Base-by-base conservation (phyloP, 495 filamentous ascomycete genomes). In the Trichocladium uniseriatum region DNA sequence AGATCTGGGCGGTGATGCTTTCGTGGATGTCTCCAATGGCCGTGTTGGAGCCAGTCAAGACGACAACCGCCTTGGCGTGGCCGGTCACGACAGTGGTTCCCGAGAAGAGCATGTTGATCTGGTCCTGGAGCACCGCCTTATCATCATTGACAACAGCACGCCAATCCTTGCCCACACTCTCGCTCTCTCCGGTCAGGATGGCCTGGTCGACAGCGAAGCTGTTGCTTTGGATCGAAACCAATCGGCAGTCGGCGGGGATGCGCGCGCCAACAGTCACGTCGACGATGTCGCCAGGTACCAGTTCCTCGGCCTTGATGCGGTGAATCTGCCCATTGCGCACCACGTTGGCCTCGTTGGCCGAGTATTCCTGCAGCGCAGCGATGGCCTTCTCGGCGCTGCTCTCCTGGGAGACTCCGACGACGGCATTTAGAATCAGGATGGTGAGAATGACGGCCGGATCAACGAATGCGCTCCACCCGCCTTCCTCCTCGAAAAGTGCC, bases 21-120 rank as follows among this genome's bases (percentile, higher is more conserved):
- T 95, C 90, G 63, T 99, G 94, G 57, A 99, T 99, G 65, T 95
- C 94, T 54, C 94, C 94, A 67, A 99, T 97, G 22, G 94, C 94
- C 6, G 94, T 99, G 48, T 81, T 84, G 10, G 80, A 77, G 54
- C 94, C 94, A 40, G 94, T 99, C 60, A 94, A 68, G 50, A 90
- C 90, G 5, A 99, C 94, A 19, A 97, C 67, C 38, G 94, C 94
- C 58, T 81, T 90, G 37, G 94, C 94, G 68, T 90, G 85, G 34
- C 94, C 94, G 56, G 86, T 95, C 19, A 94, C 89, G 5, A 99
- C 89, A 0, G 94, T 97, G 8, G 94, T 99, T 54, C 94, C 94
- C 16, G 94, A 99, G 70, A 99, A 99, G 16, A 99, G 78, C 80
- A 95, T 95, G 66, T 97, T 99, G 69, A 83, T 71, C 70, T 96